Conservation (phyloP, 345 rosid genomes). For the Brassica nigra region DNA sequence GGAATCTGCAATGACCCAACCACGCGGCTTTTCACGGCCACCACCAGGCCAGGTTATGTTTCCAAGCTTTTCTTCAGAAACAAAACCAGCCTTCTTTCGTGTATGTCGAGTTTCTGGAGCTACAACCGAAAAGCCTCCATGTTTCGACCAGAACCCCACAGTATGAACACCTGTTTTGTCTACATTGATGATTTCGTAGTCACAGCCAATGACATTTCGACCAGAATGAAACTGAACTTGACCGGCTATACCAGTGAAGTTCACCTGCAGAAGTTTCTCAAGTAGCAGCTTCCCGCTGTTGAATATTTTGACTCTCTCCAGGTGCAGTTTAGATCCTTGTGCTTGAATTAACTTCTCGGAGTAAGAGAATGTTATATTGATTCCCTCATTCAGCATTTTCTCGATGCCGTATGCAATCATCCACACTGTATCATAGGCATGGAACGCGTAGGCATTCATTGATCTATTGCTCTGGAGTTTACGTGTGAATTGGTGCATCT, state of each 20-base stretch:
- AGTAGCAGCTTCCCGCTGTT: constrained; percentile 57
- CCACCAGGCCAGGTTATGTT: constrained; percentile 85
- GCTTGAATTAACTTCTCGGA: constrained; percentile 40
- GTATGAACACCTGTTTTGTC: constrained; percentile 42
- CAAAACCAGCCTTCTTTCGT: constrained; percentile 31
- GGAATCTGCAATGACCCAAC: constrained; percentile 63
- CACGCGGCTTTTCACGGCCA: constrained; percentile 64
- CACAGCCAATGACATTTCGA: constrained; percentile 48
- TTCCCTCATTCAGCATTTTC: constrained; percentile 49
- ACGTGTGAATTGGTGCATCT: constrained; percentile 56
- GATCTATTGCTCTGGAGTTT: constrained; percentile 46
- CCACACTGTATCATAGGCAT: constrained; percentile 94
- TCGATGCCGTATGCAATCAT: constrained; percentile 62
- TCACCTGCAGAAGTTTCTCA: constrained; percentile 52
- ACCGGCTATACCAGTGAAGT: constrained; percentile 80
- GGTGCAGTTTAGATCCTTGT: constrained; percentile 40
- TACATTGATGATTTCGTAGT: constrained; percentile 79
- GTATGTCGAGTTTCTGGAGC: constrained; percentile 47
- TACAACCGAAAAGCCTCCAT: constrained; percentile 55
- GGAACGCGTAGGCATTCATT: constrained; percentile 64
- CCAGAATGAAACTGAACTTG: constrained; percentile 58
- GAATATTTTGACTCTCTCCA: constrained; percentile 62
- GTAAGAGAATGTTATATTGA: constrained; percentile 61
- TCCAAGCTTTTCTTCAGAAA: constrained; percentile 53
- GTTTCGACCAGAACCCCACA: constrained; percentile 75